Percentiles rank a stretch among this genome's conserved stretches.
These are phyloP conservation scores for Apiotrichum mycotoxinovorans DNA, from an alignment of 1,284 basidiomycete genomes.

Conservation along the genomic window DNA sequence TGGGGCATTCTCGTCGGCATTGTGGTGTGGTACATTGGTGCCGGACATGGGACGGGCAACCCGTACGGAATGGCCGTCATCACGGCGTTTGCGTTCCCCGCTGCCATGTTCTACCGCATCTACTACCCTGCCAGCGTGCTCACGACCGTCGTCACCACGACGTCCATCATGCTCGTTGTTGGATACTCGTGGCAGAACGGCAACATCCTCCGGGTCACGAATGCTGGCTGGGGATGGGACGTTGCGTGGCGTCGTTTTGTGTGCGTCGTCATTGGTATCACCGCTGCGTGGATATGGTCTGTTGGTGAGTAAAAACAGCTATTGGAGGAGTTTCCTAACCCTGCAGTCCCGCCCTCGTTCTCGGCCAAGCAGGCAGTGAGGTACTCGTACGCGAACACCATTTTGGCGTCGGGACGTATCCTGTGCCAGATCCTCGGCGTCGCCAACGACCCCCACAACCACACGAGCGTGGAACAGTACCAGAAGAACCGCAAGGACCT, in stretches of 20 bases:
- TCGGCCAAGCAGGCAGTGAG: conserved; percentile 49
- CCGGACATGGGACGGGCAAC: conserved; percentile 63
- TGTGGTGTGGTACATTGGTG: conserved; percentile 60
- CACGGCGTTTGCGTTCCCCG: conserved; percentile 66
- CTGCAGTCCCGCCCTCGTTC: conserved; percentile 49
- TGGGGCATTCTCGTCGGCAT: conserved; percentile 66
- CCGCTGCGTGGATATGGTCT: conserved; percentile 43
- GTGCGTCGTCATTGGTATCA: conserved; percentile 45
- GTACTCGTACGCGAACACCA: conserved; percentile 46
- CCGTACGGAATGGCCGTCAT: conserved; percentile 68
- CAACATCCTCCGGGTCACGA: conserved; percentile 38
- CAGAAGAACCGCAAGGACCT: conserved; percentile 33
- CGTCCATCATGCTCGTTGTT: conserved; percentile 66
- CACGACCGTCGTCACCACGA: conserved; percentile 67
- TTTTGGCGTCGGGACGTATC: conserved; percentile 47
- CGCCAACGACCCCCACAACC: conserved; percentile 41
- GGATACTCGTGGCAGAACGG: conserved; percentile 57
- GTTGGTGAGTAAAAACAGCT: conserved; percentile 24
- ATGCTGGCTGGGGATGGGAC: conserved; percentile 50
- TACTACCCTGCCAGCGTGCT: conserved; percentile 72
- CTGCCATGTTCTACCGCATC: conserved; percentile 55
- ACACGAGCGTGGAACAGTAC: conserved; percentile 24
- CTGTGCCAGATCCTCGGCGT: conserved; percentile 50
- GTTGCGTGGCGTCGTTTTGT: conserved; percentile 53
- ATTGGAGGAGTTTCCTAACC: conserved; percentile 14